Conservation (phyloP, 2,329 filamentous ascomycete genomes). For the Scedosporium apiospermum region DNA sequence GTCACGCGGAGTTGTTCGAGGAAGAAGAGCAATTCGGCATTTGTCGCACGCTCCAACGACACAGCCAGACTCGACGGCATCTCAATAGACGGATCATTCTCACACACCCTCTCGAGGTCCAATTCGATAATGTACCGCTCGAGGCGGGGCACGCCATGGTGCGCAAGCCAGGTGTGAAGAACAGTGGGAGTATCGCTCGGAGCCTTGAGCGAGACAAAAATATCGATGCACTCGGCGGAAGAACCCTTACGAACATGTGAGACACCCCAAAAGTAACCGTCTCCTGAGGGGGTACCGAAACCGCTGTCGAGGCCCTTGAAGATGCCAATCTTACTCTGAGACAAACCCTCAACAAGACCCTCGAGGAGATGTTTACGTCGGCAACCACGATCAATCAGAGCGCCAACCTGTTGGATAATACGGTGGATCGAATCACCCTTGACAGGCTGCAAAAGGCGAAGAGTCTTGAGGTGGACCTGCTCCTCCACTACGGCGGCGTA, state of each 20-base stretch:
- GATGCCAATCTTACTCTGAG: conserved; percentile 15
- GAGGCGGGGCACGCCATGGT: conserved; percentile 21
- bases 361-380: conserved; percentile 15
- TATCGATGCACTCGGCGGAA: conserved; percentile 14
- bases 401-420: conserved; percentile 14
- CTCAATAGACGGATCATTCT: not conserved
- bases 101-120: conserved; percentile 14
- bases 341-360: conserved; percentile 18
- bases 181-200: conserved; percentile 20
- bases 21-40: conserved; percentile 20
- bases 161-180: conserved; percentile 27
- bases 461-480: conserved; percentile 20
- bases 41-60: conserved; percentile 18
- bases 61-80: conserved; percentile 18
- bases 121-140: conserved; percentile 23
- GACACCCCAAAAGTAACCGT: conserved; percentile 24
- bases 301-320: conserved; percentile 26
- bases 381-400: conserved; percentile 11
- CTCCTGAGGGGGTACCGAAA: conserved; percentile 20
- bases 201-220: conserved; percentile 25
- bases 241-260: conserved; percentile 12
- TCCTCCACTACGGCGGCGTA: conserved; percentile 19
- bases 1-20: conserved; percentile 21
- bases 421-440: conserved; percentile 18
- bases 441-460: conserved; percentile 21